phyloP scores from a whole-genome alignment of 1,284 basidiomycete genomes.

The Phylloboletellus chloephorus region DNA sequence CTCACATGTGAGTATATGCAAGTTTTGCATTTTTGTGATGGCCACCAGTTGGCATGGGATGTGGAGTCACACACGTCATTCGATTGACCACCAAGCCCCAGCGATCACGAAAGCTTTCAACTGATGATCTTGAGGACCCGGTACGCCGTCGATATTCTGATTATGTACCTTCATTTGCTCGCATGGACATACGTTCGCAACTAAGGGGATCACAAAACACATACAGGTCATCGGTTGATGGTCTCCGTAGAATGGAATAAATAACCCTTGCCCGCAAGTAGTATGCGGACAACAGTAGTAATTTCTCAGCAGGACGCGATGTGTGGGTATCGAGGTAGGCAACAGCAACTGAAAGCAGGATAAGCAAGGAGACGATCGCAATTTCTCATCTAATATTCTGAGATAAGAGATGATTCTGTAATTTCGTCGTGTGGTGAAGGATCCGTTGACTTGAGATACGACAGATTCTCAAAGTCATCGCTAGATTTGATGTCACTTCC shows the following conservation, averaged over 20 bases:
- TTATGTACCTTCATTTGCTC: neutral
- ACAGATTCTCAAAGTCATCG: conserved; percentile 25
- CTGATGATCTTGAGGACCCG: conserved; percentile 1
- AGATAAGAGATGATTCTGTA: conserved; percentile 28
- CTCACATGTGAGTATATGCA: too few species aligned
- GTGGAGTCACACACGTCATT: too few species aligned
- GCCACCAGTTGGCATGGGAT: too few species aligned
- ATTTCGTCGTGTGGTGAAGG: conserved; percentile 25
- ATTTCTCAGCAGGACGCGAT: conserved; percentile 4
- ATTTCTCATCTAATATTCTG: conserved; percentile 27
- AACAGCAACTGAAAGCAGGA: conserved; percentile 8
- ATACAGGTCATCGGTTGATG: conserved; percentile 9
- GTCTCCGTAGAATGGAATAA: conserved; percentile 17
- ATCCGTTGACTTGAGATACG: conserved; percentile 26
- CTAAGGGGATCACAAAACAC: conserved; percentile 3
- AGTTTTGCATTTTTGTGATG: too few species aligned
- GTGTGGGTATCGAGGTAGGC: conserved; percentile 6
- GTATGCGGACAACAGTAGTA: conserved; percentile 12
- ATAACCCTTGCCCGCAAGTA: conserved; percentile 19
- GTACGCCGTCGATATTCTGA: neutral
- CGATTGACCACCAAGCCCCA: neutral
- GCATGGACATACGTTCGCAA: conserved; percentile 3
- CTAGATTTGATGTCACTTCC: conserved; percentile 29
- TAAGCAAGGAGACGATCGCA: neutral
- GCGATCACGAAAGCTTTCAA: neutral